Evolutionary conservation across 1,284 basidiomycete species (phyloP), one percentile per base, ranked within the genome.

Genomic region (Sanguinoderma infundibulare): DNA sequence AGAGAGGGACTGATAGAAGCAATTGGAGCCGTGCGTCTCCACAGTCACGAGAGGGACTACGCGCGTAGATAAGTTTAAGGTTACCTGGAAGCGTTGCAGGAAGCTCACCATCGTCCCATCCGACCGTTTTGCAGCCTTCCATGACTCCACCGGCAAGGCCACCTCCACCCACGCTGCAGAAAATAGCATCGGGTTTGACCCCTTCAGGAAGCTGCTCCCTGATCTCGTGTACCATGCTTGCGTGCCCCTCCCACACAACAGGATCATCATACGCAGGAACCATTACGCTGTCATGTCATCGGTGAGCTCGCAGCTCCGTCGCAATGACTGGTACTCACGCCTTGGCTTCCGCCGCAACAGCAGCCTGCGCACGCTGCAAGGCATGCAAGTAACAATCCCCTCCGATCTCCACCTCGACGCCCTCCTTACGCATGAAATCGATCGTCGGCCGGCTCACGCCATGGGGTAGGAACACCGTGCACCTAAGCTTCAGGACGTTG

Each of bases 151-250:
- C 88, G 2, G 90, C 74, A 1, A 92, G 75, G 0, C 91, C 90
- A 1, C 81, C 90, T 0, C 91, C 90, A 28, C 91, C 91, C 9
- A 92, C 89, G 58, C 87, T 87, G 67, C 91, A 92, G 63, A 92
- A 84, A 46, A 92, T 86, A 1, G 88, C 89, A 63, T 87, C 84
- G 2, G 91, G 91, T 66, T 81, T 83, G 7, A 47, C 60, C 0
- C 60, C 68, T 5, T 50, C 40, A 3, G 74, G 73, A 2, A 91
- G 74, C 66, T 91, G 87, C 15, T 69, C 66, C 17, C 77, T 72
- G 50, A 90, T 84, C 69, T 92, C 91, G 15, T 77, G 69, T 28
- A 92, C 76, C 80, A 92, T 87, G 20, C 88, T 87, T 17, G 84
- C 80, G 70, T 92, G 89, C 1, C 91, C 91, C 70, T 87, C 82